phyloP scores from a whole-genome alignment of 2,329 filamentous ascomycete genomes.

The Cercospora brassicicola region DNA sequence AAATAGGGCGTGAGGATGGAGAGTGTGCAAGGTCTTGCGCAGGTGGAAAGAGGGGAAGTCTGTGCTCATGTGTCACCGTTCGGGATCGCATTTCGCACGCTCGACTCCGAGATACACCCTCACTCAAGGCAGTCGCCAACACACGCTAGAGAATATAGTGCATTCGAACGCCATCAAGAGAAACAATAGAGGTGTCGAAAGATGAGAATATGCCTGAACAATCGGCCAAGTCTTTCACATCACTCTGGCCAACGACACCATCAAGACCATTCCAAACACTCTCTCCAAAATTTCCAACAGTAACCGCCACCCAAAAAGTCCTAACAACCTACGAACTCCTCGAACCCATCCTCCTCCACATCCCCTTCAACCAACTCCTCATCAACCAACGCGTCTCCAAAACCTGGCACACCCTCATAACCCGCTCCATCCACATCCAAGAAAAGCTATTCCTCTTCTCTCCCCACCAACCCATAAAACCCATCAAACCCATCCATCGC shows the following conservation, averaged over 20 bases:
- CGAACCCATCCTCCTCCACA: conserved; percentile 13
- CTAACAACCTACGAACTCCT: conserved; percentile 20
- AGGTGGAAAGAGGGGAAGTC: conserved; percentile 1
- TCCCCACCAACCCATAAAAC: neutral
- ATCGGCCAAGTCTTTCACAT: neutral
- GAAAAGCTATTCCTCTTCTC: conserved; percentile 12
- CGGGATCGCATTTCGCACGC: neutral
- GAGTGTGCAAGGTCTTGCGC: neutral
- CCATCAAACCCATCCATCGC: neutral
- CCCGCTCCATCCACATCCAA: conserved; percentile 6
- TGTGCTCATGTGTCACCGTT: neutral
- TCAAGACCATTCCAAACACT: neutral
- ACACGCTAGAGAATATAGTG: neutral
- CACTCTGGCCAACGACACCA: neutral
- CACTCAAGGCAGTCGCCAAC: neutral
- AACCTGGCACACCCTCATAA: conserved; percentile 13
- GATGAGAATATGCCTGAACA: neutral
- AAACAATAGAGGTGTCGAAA: neutral
- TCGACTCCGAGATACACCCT: neutral
- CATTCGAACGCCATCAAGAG: neutral
- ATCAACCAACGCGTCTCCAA: conserved; percentile 9
- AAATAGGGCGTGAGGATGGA: neutral
- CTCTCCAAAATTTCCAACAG: neutral
- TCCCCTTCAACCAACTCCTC: conserved; percentile 14
- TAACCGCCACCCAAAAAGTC: neutral